Evolutionary conservation across 805 yeast species (phyloP).

Genomic region (Wickerhamomyces rabaulensis): DNA sequence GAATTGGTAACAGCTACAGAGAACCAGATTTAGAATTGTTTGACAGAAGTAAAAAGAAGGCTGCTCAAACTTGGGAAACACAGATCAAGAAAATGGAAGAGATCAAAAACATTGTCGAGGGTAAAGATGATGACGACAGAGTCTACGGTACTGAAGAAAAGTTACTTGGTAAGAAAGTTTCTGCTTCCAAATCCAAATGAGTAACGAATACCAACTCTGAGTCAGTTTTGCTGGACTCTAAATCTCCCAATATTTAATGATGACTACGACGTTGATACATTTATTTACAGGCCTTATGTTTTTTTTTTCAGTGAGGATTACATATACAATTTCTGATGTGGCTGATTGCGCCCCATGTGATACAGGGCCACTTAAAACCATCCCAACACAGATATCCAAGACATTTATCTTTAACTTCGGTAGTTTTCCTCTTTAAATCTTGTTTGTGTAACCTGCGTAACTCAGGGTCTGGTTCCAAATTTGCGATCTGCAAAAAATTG

Average conservation of each 20-base stretch:
- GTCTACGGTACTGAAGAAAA: constrained; percentile 55
- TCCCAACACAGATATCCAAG: not conserved
- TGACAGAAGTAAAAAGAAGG: constrained; percentile 53
- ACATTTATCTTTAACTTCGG: not conserved
- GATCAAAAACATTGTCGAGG: constrained; percentile 78
- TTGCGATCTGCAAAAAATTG: too few species aligned
- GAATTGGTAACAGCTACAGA: constrained; percentile 91
- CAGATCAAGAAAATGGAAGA: constrained; percentile 74
- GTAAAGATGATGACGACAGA: constrained; percentile 65
- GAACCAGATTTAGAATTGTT: constrained; percentile 86
- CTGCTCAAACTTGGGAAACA: constrained; percentile 56
- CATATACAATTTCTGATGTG: not conserved
- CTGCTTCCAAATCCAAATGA: not conserved
- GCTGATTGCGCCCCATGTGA: not conserved
- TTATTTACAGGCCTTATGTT: not conserved
- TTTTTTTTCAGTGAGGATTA: too few species aligned
- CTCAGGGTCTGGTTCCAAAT: too few species aligned
- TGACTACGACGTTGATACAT: not conserved
- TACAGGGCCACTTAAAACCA: too few species aligned
- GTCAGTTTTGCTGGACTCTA: too few species aligned
- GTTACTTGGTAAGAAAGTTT: not conserved
- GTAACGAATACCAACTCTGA: too few species aligned
- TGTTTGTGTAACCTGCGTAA: not conserved
- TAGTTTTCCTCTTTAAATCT: not conserved
- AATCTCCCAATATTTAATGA: not conserved